These are phyloP conservation scores for Neonectria ditissima DNA, from an alignment of 2,329 filamentous ascomycete genomes.

Conservation along the genomic window DNA sequence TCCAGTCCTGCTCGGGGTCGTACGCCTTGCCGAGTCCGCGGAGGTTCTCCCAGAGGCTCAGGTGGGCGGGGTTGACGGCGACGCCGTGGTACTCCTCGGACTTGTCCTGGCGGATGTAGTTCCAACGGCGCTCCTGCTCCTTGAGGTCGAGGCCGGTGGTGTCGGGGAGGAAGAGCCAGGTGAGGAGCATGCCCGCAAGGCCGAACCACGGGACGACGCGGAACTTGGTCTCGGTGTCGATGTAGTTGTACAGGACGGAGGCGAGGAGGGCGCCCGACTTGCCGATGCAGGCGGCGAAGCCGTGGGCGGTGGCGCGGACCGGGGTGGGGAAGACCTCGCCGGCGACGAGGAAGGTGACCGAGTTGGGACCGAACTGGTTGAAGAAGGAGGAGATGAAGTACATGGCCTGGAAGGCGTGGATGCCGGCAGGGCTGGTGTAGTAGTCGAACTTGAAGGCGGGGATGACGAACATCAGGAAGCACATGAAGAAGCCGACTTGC, in stretches of 20 bases:
- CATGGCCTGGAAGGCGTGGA: constrained; percentile 96
- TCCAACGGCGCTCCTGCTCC: constrained; percentile 96
- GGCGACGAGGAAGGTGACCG: constrained; percentile 94
- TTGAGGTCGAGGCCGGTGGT: constrained; percentile 96
- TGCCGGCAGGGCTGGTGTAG: constrained; percentile 77
- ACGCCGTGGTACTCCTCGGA: constrained; percentile 91
- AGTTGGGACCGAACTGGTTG: constrained; percentile 98
- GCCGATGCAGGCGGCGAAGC: constrained; percentile 90
- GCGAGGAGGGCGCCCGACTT: constrained; percentile 90
- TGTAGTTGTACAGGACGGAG: constrained; percentile 94
- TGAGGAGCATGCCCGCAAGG: constrained; percentile 85
- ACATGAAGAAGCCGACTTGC: constrained; percentile 91
- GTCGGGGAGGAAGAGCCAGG: constrained; percentile 90
- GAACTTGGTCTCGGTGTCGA: constrained; percentile 85
- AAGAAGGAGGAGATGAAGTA: constrained; percentile 98
- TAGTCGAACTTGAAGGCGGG: constrained; percentile 90
- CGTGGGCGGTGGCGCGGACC: constrained; percentile 92
- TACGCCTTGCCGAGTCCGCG: constrained; percentile 84
- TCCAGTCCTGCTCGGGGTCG: constrained; percentile 84
- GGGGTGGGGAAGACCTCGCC: constrained; percentile 97
- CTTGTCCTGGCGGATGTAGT: constrained; percentile 82
- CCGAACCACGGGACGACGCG: constrained; percentile 97
- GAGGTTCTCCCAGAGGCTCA: constrained; percentile 88
- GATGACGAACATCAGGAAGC: constrained; percentile 93
- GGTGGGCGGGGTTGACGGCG: constrained; percentile 88